These are phyloP conservation scores for Balansia obtecta DNA, from an alignment of 2,329 filamentous ascomycete species.

Conservation along the genomic window DNA sequence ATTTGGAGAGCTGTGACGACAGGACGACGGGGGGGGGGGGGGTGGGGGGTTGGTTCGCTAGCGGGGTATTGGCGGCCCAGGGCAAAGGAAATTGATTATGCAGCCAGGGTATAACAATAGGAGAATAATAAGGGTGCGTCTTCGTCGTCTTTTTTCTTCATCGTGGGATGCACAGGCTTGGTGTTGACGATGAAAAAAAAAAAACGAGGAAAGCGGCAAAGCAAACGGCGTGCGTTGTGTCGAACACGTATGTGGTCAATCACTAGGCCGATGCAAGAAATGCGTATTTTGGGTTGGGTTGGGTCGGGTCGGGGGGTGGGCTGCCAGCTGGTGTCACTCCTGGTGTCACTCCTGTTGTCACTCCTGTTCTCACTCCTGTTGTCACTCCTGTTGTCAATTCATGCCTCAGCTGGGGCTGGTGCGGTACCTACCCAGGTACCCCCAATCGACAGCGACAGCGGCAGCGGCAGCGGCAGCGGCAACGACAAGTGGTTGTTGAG, in stretches of 20 bases:
- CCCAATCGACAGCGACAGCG: too few species aligned
- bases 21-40: too few species aligned
- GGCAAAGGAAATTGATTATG: background rate
- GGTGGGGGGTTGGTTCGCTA: background rate
- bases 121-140: constrained; percentile 5
- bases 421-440: too few species aligned
- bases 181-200: constrained; percentile 8
- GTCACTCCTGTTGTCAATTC: too few species aligned
- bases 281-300: too few species aligned
- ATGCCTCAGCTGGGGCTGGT: too few species aligned
- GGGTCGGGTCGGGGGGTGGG: background rate
- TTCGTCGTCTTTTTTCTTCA: constrained; percentile 9
- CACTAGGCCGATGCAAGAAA: too few species aligned
- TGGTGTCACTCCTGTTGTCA: too few species aligned
- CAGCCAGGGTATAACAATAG: constrained; percentile 5
- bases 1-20: constrained; percentile 22
- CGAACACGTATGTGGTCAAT: background rate
- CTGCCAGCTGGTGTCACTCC: too few species aligned
- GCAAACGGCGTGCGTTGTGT: background rate
- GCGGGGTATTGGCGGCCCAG: constrained; percentile 3
- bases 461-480: too few species aligned
- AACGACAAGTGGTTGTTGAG: too few species aligned
- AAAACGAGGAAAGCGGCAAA: background rate
- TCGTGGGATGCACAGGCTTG: constrained; percentile 10
- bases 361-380: too few species aligned